Evolutionary conservation across 768 basidiomycete species (phyloP).

Genomic region (Mycena filopes): DNA sequence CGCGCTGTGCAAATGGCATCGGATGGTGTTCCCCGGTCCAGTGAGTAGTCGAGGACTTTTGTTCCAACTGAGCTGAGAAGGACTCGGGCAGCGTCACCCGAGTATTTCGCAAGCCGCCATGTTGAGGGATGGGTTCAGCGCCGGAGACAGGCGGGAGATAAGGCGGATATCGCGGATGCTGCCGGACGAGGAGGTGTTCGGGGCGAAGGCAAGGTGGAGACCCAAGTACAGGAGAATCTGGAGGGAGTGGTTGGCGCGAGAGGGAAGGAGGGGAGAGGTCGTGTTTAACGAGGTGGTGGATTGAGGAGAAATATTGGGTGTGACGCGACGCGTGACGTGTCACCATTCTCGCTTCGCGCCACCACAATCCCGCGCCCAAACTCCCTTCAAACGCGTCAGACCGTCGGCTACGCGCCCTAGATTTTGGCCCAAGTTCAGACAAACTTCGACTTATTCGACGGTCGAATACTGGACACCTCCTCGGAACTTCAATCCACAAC

Average conservation of each 20-base stretch:
- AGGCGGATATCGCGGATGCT: conserved; percentile 52
- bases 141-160: conserved; percentile 51
- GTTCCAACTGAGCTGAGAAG: background rate
- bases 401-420: too few relatives aligned
- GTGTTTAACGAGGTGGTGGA: conserved; percentile 8
- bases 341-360: too few relatives aligned
- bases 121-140: conserved; percentile 48
- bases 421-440: too few relatives aligned
- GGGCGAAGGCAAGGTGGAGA: conserved; percentile 30
- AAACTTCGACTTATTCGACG: too few relatives aligned
- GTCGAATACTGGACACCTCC: too few relatives aligned
- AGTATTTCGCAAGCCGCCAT: conserved; percentile 45
- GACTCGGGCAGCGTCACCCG: conserved; percentile 47
- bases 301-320: background rate
- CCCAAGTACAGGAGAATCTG: conserved; percentile 49
- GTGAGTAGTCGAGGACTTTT: conserved; percentile 41
- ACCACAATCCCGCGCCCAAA: too few relatives aligned
- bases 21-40: conserved; percentile 53
- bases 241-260: conserved; percentile 50
- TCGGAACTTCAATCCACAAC: too few relatives aligned
- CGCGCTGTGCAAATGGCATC: conserved; percentile 58
- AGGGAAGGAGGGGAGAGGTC: conserved; percentile 26
- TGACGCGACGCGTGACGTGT: too few relatives aligned
- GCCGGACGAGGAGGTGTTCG: conserved; percentile 50
- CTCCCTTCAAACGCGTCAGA: too few relatives aligned